These are phyloP conservation scores for Coemansia sp. DNA, from an alignment of 192 early-diverging fungal genomes.

Conservation along the genomic window DNA sequence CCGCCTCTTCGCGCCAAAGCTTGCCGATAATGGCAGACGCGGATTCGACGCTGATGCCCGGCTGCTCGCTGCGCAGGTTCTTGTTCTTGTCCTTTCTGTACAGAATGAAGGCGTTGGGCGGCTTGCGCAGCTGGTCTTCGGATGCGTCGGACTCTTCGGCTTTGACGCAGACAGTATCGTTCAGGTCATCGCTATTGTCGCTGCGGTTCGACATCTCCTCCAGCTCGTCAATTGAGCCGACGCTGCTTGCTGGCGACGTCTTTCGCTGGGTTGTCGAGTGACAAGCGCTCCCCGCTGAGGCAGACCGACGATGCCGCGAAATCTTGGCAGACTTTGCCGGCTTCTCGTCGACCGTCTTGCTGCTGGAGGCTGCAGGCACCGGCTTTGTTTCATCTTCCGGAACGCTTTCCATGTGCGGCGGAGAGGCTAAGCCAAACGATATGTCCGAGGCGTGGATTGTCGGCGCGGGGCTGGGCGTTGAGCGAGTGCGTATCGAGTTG, in stretches of 20 bases:
- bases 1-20: slow-evolving; percentile 24
- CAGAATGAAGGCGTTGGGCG: slow-evolving; percentile 44
- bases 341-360: neutral
- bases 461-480: neutral
- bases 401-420: slow-evolving; percentile 11
- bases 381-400: neutral
- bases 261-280: neutral
- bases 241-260: neutral
- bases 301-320: neutral
- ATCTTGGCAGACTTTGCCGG: neutral
- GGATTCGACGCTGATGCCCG: slow-evolving; percentile 24
- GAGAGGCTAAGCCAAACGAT: slow-evolving; percentile 7
- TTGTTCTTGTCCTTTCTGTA: slow-evolving; percentile 31
- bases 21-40: slow-evolving; percentile 36
- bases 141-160: neutral
- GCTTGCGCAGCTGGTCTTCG: slow-evolving; percentile 28
- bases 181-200: neutral
- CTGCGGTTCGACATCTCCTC: neutral
- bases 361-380: neutral
- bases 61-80: slow-evolving; percentile 14
- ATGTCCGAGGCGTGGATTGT: neutral
- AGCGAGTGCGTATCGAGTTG: neutral
- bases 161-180: neutral
- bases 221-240: neutral
- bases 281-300: neutral